Evolutionary conservation across 768 basidiomycete species (phyloP), one percentile per base, ranked within the genome.

Genomic region (Tulasnella sp.): DNA sequence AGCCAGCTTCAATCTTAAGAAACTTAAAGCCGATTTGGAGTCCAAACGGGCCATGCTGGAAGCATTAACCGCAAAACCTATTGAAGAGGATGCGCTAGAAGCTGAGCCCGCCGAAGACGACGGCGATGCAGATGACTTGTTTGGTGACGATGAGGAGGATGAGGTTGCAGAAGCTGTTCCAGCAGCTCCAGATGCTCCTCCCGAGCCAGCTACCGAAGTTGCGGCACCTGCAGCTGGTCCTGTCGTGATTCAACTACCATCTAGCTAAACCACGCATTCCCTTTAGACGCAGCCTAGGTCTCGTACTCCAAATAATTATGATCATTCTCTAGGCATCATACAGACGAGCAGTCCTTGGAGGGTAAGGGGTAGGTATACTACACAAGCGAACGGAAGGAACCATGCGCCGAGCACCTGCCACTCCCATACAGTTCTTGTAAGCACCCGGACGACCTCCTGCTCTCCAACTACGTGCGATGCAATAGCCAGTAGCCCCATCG

Each of bases 21-120:
- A 97, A 84, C 87, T 98, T 71, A 89, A 91, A 15, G 89, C 90
- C 46, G 95, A 98, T 82, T 86, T 96, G 40, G 95, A 96, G 80
- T 90, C 91, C 88, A 96, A 96, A 83, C 85, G 88, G 13, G 88
- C 88, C 0, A 94, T 95, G 82, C 87, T 91, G 77, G 93, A 95
- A 80, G 92, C 92, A 81, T 85, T 95, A 83, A 70, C 73, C 44
- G 37, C 72, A n/a, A 70, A 75, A 32, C 57, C 57, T 51, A 85
- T 84, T 37, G 87, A 85, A 39, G 86, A 82, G n/a, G 85, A 85
- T 23, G 86, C 83, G 0, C 85, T 87, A 61, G 85, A 83, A n/a
- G 80, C 74, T 71, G 81, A 81, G 35, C 72, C 80, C 5, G 77
- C 79, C 42, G 72, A 76, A 18, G 76, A 77, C 3, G 78, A 78